Conservation (phyloP, 2,329 filamentous ascomycete genomes). For the Paracoccidioides lutzii region DNA sequence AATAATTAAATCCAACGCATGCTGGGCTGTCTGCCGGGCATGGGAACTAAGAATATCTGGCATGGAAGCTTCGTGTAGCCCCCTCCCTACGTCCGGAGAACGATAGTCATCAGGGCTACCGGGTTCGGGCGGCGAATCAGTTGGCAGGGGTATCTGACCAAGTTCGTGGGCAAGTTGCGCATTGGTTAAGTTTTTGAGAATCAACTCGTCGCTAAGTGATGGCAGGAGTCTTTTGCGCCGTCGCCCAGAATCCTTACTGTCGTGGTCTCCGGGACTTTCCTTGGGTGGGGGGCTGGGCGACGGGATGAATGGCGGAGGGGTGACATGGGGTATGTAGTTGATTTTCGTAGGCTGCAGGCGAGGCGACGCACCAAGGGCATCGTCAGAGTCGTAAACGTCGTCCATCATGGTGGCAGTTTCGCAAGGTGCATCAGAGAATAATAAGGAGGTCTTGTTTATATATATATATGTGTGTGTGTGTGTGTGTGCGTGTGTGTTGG, state of each 20-base stretch:
- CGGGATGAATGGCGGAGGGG: slow-evolving; percentile 25
- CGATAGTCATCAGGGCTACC: background rate
- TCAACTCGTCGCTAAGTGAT: slow-evolving; percentile 50
- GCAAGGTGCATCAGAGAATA: slow-evolving; percentile 18
- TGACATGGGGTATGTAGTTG: slow-evolving; percentile 20
- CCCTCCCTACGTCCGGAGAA: background rate
- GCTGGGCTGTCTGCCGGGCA: slow-evolving; percentile 2
- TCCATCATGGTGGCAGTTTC: slow-evolving; percentile 22
- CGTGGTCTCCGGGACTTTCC: slow-evolving; percentile 21
- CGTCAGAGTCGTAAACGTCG: slow-evolving; percentile 31
- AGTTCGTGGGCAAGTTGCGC: slow-evolving; percentile 45
- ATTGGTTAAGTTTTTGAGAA: slow-evolving; percentile 53
- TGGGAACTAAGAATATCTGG: background rate
- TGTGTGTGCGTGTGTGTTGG: no score
- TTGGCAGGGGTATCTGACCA: slow-evolving; percentile 2
- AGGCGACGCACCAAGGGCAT: slow-evolving; percentile 26
- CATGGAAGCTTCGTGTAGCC: background rate
- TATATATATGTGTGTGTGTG: no score
- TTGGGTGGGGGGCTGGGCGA: slow-evolving; percentile 16
- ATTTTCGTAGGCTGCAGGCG: slow-evolving; percentile 20
- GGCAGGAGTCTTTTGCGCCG: slow-evolving; percentile 16
- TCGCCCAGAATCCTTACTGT: slow-evolving; percentile 22
- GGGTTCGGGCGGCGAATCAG: slow-evolving; percentile 1
- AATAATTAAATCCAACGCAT: background rate
- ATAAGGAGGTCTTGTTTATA: background rate